Percentiles rank a stretch among this genome's conserved stretches.
phyloP scores from a whole-genome alignment of 495 filamentous ascomycete genomes.

The Penicillium flavigenum region DNA sequence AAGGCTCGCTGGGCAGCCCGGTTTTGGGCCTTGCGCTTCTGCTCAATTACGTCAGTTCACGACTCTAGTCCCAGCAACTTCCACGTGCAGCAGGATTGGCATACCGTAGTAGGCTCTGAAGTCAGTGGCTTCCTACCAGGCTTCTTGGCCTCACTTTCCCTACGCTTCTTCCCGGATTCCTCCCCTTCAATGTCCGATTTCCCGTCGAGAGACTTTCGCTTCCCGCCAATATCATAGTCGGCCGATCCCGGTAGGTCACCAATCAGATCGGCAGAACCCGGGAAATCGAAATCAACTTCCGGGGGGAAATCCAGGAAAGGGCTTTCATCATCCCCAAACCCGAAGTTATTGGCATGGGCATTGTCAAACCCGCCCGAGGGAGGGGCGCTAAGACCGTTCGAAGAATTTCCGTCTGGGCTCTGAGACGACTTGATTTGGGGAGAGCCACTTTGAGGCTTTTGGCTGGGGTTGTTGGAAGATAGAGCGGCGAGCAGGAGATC shows the following conservation, averaged over 20 bases:
- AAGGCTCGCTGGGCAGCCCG: constrained; percentile 95
- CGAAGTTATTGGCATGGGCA: constrained; percentile 41
- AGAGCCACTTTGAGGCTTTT: constrained; percentile 31
- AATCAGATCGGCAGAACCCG: constrained; percentile 63
- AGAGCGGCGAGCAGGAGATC: constrained; percentile 84
- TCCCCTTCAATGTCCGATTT: constrained; percentile 67
- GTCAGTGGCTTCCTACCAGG: constrained; percentile 95
- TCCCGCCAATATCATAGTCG: constrained; percentile 57
- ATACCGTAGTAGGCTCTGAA: constrained; percentile 91
- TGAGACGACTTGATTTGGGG: constrained; percentile 29
- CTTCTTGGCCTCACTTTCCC: constrained; percentile 87
- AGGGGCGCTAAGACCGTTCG: constrained; percentile 44
- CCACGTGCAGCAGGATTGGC: constrained; percentile 27
- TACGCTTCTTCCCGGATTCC: constrained; percentile 69
- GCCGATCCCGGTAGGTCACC: constrained; percentile 66
- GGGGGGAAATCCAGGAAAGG: constrained; percentile 81
- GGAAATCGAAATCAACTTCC: constrained; percentile 69
- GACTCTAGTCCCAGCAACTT: not conserved
- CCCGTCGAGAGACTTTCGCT: constrained; percentile 77
- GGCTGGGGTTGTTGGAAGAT: constrained; percentile 65
- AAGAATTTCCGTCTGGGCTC: constrained; percentile 37
- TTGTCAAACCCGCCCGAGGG: constrained; percentile 55
- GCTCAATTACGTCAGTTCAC: constrained; percentile 43
- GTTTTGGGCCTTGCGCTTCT: constrained; percentile 99
- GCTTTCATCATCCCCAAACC: constrained; percentile 62